Evolutionary conservation across 768 basidiomycete species (phyloP).

Genomic region (Hydnum rufescens): DNA sequence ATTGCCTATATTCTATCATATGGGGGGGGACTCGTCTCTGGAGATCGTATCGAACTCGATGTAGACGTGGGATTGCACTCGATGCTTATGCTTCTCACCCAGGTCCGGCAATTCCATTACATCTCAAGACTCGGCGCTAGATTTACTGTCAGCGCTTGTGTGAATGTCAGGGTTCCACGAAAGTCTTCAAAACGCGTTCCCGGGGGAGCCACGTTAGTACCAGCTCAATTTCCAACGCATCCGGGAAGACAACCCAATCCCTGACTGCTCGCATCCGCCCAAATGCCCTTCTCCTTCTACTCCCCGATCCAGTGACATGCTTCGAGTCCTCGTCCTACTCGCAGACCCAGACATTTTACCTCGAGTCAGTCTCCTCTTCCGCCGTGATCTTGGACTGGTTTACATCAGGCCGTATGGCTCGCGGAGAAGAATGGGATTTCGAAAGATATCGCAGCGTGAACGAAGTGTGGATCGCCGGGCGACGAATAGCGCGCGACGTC

Average conservation of each 20-base stretch:
- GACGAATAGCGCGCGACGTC: slow-evolving; percentile 53
- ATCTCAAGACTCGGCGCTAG: not conserved
- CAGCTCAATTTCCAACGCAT: not conserved
- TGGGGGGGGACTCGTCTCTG: slow-evolving; percentile 80
- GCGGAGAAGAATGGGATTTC: slow-evolving; percentile 83
- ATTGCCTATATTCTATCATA: slow-evolving; percentile 69
- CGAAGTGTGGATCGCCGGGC: slow-evolving; percentile 50
- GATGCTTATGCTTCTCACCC: slow-evolving; percentile 58
- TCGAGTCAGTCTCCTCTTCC: slow-evolving; percentile 27
- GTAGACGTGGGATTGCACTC: slow-evolving; percentile 38
- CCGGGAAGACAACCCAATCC: slow-evolving; percentile 34
- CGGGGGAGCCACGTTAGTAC: not conserved
- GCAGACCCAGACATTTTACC: slow-evolving; percentile 61
- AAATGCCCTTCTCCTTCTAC: slow-evolving; percentile 44
- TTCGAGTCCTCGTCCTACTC: slow-evolving; percentile 68
- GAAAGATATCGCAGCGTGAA: slow-evolving; percentile 69
- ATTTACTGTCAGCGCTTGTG: not conserved
- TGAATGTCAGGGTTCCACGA: slow-evolving; percentile 58
- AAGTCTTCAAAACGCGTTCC: slow-evolving; percentile 68
- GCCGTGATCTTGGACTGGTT: slow-evolving; percentile 76
- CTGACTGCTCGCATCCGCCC: slow-evolving; percentile 36
- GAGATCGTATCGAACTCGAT: slow-evolving; percentile 49
- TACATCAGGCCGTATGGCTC: slow-evolving; percentile 65
- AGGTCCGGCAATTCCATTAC: slow-evolving; percentile 29
- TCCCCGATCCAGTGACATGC: slow-evolving; percentile 88